phyloP scores from a whole-genome alignment of 2,329 filamentous ascomycete genomes.

The Akanthomyces dipterigenus region DNA sequence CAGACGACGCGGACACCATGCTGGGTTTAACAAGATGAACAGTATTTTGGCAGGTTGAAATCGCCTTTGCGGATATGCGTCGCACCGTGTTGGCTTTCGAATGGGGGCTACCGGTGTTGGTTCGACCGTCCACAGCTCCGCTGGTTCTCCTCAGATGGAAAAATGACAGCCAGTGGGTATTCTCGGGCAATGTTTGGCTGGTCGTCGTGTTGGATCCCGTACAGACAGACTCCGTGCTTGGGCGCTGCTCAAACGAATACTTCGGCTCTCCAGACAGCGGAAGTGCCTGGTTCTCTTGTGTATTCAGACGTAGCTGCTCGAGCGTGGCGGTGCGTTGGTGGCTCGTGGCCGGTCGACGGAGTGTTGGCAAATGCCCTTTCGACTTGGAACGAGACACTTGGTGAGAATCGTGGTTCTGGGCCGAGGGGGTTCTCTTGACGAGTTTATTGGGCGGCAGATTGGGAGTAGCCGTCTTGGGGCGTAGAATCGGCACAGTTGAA shows the following conservation, averaged over 20 bases:
- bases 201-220: not conserved
- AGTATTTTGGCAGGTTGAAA: conserved; percentile 14
- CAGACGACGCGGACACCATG: conserved; percentile 23
- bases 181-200: conserved; percentile 1
- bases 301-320: conserved; percentile 40
- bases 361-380: conserved; percentile 47
- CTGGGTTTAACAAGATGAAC: conserved; percentile 31
- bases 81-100: conserved; percentile 15
- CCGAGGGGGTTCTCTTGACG: conserved; percentile 63
- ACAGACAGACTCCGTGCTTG: conserved; percentile 14
- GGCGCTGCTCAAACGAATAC: conserved; percentile 30
- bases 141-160: conserved; percentile 37
- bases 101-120: not conserved
- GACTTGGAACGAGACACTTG: conserved; percentile 44
- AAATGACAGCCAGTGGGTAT: conserved; percentile 46
- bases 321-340: conserved; percentile 69
- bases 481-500: conserved; percentile 59
- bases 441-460: conserved; percentile 64
- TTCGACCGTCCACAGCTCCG: not conserved
- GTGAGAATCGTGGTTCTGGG: conserved; percentile 38
- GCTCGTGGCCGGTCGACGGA: conserved; percentile 70
- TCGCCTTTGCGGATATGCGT: conserved; percentile 21
- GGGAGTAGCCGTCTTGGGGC: conserved; percentile 28
- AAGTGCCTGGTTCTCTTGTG: conserved; percentile 13
- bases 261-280: conserved; percentile 21